phyloP scores from a whole-genome alignment of 1,284 basidiomycete genomes.

The Sparassis latifolia region DNA sequence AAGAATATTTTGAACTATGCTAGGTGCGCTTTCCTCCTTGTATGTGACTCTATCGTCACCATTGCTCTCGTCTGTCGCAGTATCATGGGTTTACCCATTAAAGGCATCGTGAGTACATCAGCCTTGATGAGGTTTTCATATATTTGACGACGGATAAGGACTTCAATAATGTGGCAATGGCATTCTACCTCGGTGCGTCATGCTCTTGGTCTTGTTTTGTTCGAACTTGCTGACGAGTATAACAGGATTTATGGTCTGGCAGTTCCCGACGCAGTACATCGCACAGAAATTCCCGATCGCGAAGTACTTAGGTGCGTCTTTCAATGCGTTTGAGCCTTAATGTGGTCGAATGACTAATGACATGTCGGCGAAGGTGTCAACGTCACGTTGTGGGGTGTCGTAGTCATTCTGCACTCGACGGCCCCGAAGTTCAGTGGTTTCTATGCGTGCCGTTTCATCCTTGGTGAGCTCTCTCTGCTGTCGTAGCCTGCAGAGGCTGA shows the following conservation, averaged over 20 bases:
- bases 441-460: constrained; percentile 54
- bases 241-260: constrained; percentile 52
- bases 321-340: no score
- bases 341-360: no score
- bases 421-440: constrained; percentile 53
- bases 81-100: constrained; percentile 62
- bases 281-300: constrained; percentile 42
- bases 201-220: constrained; percentile 1
- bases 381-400: constrained; percentile 53
- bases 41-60: not conserved
- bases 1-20: constrained; percentile 67
- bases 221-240: not conserved
- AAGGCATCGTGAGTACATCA: constrained; percentile 39
- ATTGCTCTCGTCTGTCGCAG: constrained; percentile 23
- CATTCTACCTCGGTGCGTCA: constrained; percentile 52
- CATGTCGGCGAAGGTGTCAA: constrained; percentile 31
- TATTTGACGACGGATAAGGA: constrained; percentile 24
- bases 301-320: constrained; percentile 43
- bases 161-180: constrained; percentile 61
- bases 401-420: constrained; percentile 57
- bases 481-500: not conserved
- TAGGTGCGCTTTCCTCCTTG: constrained; percentile 31
- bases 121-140: not conserved
- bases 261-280: constrained; percentile 62
- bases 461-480: constrained; percentile 32